These are phyloP conservation scores for Inga oerstediana DNA, from an alignment of 306 rosid genomes.

Conservation along the genomic window DNA sequence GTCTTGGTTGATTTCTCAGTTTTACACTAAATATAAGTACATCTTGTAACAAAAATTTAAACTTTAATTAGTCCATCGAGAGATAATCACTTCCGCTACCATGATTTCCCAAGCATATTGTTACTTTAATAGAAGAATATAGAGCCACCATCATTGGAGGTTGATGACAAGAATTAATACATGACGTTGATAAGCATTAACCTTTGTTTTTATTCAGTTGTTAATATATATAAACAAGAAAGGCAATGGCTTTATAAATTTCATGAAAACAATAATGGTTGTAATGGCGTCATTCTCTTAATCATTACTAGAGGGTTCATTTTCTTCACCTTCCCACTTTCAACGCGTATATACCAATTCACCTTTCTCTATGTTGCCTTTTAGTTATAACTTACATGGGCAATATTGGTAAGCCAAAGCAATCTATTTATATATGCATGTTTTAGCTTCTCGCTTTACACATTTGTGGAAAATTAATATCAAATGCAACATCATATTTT, in stretches of 20 bases:
- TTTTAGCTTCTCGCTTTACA: background rate
- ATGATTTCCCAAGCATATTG: background rate
- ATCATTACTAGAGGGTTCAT: background rate
- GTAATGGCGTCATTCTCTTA: constrained; percentile 9
- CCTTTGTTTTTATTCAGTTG: background rate
- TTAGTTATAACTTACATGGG: background rate
- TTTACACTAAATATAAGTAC: no score
- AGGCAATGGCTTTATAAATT: background rate
- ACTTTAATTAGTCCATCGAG: no score
- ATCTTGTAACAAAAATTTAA: no score
- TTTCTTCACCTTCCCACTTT: constrained; percentile 9
- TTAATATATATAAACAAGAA: background rate
- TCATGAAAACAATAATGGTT: constrained; percentile 10
- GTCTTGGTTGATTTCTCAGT: no score
- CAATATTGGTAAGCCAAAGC: background rate
- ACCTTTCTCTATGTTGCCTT: background rate
- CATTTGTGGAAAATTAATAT: background rate
- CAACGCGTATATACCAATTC: background rate
- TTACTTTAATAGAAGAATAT: background rate
- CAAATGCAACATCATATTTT: background rate
- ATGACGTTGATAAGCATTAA: background rate
- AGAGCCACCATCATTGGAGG: background rate
- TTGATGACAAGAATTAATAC: background rate
- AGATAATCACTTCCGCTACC: no score
- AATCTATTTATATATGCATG: background rate